Evolutionary conservation across 306 rosid genomes (phyloP).

Genomic region (Psophocarpus tetragonolobus): DNA sequence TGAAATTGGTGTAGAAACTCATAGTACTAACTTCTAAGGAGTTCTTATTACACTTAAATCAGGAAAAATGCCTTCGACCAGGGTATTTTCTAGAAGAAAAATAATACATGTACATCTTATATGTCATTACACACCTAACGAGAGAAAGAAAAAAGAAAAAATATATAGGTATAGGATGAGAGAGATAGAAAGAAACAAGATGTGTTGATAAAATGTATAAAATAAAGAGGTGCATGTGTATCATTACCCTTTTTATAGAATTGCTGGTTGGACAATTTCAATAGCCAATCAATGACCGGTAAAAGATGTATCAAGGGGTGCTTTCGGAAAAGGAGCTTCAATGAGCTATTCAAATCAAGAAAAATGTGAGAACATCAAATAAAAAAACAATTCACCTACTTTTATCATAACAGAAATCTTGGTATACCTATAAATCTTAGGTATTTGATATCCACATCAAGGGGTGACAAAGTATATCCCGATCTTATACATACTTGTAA

Average conservation of each 20-base stretch:
- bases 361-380: slow-evolving; percentile 23
- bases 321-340: slow-evolving; percentile 75
- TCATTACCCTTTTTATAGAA: too few relatives aligned
- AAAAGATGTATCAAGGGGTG: slow-evolving; percentile 78
- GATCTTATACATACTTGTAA: too few relatives aligned
- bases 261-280: slow-evolving; percentile 92
- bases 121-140: too few relatives aligned
- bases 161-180: too few relatives aligned
- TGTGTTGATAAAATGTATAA: too few relatives aligned
- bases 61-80: slow-evolving; percentile 56
- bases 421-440: slow-evolving; percentile 53
- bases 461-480: too few relatives aligned
- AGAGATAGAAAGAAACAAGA: too few relatives aligned
- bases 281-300: slow-evolving; percentile 83
- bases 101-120: too few relatives aligned
- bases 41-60: slow-evolving; percentile 4
- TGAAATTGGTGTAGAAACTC: neutral
- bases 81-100: slow-evolving; percentile 82
- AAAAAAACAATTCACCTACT: slow-evolving; percentile 26
- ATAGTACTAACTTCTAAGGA: slow-evolving; percentile 21
- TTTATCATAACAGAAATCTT: slow-evolving; percentile 17
- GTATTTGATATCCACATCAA: slow-evolving; percentile 89
- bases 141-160: too few relatives aligned
- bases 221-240: too few relatives aligned
- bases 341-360: slow-evolving; percentile 52